Percentiles rank a stretch among this genome's conserved stretches.
Conservation (phyloP, 2,329 filamentous ascomycete species). For the Sporothrix luriei region DNA sequence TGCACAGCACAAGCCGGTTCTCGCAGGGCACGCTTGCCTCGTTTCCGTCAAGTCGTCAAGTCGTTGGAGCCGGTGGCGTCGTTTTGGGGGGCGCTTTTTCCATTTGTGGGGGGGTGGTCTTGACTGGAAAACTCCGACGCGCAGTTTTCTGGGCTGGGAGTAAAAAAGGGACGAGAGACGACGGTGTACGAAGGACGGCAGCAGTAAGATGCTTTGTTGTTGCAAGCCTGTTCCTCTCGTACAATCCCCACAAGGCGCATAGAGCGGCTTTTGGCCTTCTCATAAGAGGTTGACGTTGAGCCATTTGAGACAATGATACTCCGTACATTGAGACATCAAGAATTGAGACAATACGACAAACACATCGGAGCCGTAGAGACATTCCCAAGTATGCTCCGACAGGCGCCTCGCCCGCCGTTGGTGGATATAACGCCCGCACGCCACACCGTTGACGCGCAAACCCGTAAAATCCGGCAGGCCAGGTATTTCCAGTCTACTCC, state of each 20-base stretch:
- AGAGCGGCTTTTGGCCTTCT: not conserved
- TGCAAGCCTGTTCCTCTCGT: not conserved
- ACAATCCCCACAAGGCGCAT: slow-evolving; percentile 10
- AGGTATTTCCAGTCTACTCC: not conserved
- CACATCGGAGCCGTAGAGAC: too few species aligned
- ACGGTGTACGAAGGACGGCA: too few species aligned
- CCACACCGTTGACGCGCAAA: not conserved
- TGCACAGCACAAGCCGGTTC: slow-evolving; percentile 8
- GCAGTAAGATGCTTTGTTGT: too few species aligned
- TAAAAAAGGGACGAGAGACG: too few species aligned
- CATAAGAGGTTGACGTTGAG: too few species aligned
- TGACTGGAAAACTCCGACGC: slow-evolving; percentile 21
- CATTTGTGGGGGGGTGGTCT: not conserved
- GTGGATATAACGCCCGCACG: slow-evolving; percentile 14
- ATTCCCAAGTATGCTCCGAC: too few species aligned
- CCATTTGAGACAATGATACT: too few species aligned
- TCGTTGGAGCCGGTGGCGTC: too few species aligned
- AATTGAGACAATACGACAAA: too few species aligned
- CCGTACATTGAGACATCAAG: too few species aligned
- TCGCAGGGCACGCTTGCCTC: not conserved
- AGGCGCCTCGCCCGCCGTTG: slow-evolving; percentile 3
- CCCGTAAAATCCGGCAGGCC: slow-evolving; percentile 14
- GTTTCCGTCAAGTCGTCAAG: not conserved
- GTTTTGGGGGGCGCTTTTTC: not conserved
- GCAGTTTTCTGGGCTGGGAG: not conserved